Evolutionary conservation across 257 asterid genomes (phyloP).

Genomic region (Linderniella brevidens): DNA sequence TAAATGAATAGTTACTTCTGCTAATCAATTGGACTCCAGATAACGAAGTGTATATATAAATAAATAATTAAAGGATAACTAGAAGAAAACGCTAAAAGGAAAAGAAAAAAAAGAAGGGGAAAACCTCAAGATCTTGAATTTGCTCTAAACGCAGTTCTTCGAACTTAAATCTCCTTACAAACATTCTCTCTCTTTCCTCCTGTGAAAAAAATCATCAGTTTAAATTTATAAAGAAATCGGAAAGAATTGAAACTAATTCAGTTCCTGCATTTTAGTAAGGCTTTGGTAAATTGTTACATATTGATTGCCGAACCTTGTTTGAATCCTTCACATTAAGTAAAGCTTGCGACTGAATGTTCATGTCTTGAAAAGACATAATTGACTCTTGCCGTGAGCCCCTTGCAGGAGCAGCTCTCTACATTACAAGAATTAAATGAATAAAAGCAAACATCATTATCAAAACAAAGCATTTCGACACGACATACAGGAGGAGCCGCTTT

Average conservation of each 20-base stretch:
- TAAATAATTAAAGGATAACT: no score
- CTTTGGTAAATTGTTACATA: no score
- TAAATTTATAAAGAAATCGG: neutral
- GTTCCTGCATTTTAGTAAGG: neutral
- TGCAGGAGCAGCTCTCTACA: slow-evolving; percentile 48
- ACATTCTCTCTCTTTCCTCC: slow-evolving; percentile 85
- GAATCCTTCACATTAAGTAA: slow-evolving; percentile 72
- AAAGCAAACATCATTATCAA: neutral
- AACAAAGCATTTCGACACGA: slow-evolving; percentile 7
- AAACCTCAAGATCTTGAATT: slow-evolving; percentile 97
- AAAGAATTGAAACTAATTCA: neutral
- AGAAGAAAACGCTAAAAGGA: no score
- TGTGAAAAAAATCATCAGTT: slow-evolving; percentile 20
- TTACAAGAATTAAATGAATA: slow-evolving; percentile 8
- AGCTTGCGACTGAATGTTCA: slow-evolving; percentile 68
- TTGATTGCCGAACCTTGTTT: slow-evolving; percentile 39
- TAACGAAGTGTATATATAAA: no score
- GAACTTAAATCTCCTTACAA: slow-evolving; percentile 81
- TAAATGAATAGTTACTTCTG: no score
- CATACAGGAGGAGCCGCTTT: slow-evolving; percentile 39
- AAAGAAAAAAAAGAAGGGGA: neutral
- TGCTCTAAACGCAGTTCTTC: slow-evolving; percentile 91
- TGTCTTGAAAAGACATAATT: slow-evolving; percentile 66
- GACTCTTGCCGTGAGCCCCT: slow-evolving; percentile 77
- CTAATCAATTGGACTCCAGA: no score